A percentile compares a stretch with the other conserved stretches of the same genome.
Evolutionary conservation across 192 early-diverging fungal genomes (phyloP).

Genomic region (Physocladia obscura): DNA sequence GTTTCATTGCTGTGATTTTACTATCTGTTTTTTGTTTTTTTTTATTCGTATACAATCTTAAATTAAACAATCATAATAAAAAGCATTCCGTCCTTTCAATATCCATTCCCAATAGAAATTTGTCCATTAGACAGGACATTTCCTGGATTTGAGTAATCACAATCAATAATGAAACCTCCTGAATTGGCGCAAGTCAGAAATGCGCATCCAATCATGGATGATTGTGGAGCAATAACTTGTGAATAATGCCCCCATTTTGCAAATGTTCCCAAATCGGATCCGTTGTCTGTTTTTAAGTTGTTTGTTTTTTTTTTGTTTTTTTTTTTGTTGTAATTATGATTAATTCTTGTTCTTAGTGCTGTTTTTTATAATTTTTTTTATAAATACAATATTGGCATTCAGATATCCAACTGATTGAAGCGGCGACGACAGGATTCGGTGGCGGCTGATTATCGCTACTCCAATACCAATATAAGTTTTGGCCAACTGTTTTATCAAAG

Average conservation of each 20-base stretch:
- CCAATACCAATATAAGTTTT: slow-evolving; percentile 5
- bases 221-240: slow-evolving; percentile 6
- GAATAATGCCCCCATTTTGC: slow-evolving; percentile 16
- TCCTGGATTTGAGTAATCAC: slow-evolving; percentile 9
- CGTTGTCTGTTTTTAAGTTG: slow-evolving; percentile 1
- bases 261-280: background rate
- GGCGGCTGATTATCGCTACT: background rate
- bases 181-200: background rate
- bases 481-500: slow-evolving; percentile 1
- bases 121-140: background rate
- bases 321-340: no score
- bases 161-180: background rate
- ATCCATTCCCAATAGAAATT: slow-evolving; percentile 15
- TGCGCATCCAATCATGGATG: background rate
- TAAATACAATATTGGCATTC: slow-evolving; percentile 9
- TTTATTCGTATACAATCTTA: no score
- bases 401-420: background rate
- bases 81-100: no score
- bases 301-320: background rate
- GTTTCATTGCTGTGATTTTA: no score
- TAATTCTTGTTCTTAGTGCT: no score
- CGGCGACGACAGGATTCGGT: background rate
- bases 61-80: no score
- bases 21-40: no score
- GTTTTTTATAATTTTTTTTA: background rate